These are phyloP conservation scores for Paragyromitra xinjiangensis DNA, from an alignment of 495 filamentous ascomycete genomes.

Conservation along the genomic window DNA sequence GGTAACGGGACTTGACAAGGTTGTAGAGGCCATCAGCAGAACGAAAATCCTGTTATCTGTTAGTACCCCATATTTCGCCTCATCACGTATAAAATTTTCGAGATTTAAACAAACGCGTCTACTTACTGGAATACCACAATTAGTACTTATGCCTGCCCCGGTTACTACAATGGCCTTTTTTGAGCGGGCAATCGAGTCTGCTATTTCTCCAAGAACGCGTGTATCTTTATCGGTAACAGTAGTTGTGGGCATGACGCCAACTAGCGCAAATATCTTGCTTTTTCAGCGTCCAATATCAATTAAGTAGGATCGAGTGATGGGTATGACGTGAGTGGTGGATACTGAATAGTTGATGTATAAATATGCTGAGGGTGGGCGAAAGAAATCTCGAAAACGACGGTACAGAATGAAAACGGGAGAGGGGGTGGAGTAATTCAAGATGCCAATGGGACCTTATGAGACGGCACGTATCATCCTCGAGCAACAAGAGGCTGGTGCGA, in stretches of 20 bases:
- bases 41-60: constrained; percentile 69
- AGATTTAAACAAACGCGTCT: constrained; percentile 32
- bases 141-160: constrained; percentile 76
- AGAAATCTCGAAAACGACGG: constrained; percentile 14
- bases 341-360: not conserved
- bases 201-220: constrained; percentile 68
- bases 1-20: constrained; percentile 71
- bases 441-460: constrained; percentile 24
- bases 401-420: constrained; percentile 9
- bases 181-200: constrained; percentile 68
- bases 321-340: constrained; percentile 27
- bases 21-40: constrained; percentile 75
- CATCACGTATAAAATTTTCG: constrained; percentile 48
- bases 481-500: constrained; percentile 35
- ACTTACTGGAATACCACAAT: constrained; percentile 75
- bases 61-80: constrained; percentile 8
- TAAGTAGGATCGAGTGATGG: constrained; percentile 36
- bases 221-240: constrained; percentile 64
- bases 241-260: constrained; percentile 51
- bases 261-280: constrained; percentile 4
- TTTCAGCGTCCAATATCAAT: constrained; percentile 15
- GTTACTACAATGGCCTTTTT: constrained; percentile 73
- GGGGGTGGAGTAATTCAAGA: constrained; percentile 25
- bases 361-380: constrained; percentile 10
- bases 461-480: constrained; percentile 29